These are phyloP conservation scores for Salvia miltiorrhiza DNA, from an alignment of 257 asterid genomes.

Conservation along the genomic window DNA sequence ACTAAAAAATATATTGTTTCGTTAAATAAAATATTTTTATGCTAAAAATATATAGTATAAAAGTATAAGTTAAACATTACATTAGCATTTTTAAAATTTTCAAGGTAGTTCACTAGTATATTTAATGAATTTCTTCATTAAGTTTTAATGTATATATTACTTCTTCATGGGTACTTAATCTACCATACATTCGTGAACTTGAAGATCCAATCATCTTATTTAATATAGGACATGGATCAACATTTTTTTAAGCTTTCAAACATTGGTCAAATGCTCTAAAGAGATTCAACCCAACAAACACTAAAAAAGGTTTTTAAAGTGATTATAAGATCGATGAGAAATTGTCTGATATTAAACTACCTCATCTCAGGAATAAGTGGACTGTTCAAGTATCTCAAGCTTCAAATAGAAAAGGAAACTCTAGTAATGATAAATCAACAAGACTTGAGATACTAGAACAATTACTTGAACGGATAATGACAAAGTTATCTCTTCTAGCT, in stretches of 20 bases:
- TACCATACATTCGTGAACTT: background rate
- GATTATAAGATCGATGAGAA: background rate
- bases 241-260: background rate
- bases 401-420: background rate
- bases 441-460: constrained; percentile 8
- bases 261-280: background rate
- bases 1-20: too few relatives aligned
- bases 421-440: constrained; percentile 6
- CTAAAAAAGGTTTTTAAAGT: background rate
- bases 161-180: background rate
- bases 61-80: too few relatives aligned
- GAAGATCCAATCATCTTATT: background rate
- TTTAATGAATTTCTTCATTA: too few relatives aligned
- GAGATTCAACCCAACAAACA: background rate
- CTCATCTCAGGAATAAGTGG: background rate
- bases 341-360: background rate
- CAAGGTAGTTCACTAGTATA: too few relatives aligned
- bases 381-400: background rate
- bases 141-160: too few relatives aligned
- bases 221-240: background rate
- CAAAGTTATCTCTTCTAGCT: background rate
- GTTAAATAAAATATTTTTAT: too few relatives aligned
- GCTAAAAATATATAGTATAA: too few relatives aligned
- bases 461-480: constrained; percentile 1
- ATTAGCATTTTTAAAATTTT: too few relatives aligned